Percentiles rank a stretch among this genome's conserved stretches.
Evolutionary conservation across 306 rosid species (phyloP).

Genomic region (Astragalus membranaceus): DNA sequence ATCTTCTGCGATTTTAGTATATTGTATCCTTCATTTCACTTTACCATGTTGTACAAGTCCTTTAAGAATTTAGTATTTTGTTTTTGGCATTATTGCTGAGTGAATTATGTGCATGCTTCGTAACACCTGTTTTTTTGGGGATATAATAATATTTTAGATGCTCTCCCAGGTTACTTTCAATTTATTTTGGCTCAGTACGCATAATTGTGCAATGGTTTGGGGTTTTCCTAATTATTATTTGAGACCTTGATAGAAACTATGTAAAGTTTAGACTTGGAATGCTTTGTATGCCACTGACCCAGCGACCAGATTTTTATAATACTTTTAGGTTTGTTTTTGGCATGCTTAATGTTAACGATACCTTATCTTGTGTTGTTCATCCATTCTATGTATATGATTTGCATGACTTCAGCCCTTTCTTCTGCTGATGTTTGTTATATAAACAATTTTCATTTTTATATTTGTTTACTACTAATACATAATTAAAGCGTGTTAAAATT

Average conservation of each 20-base stretch:
- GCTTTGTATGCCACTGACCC: neutral
- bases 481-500: neutral
- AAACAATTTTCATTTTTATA: neutral
- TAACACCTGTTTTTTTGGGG: neutral
- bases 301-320: neutral
- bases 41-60: neutral
- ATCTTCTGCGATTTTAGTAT: neutral
- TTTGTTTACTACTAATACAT: neutral
- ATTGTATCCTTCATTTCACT: neutral
- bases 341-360: neutral
- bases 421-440: neutral
- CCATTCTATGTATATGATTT: neutral
- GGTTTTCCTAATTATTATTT: neutral
- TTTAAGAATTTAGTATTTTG: neutral
- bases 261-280: neutral
- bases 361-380: neutral
- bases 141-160: neutral
- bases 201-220: neutral
- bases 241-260: neutral
- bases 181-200: too few species aligned
- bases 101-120: neutral
- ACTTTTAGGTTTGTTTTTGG: neutral
- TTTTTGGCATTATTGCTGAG: neutral
- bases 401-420: neutral
- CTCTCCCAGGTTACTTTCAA: neutral